Evolutionary conservation across 225 moss, liverwort and hornwort species (phyloP), one percentile per base, ranked within the genome.

Genomic region (Antitrichia curtipendula): DNA sequence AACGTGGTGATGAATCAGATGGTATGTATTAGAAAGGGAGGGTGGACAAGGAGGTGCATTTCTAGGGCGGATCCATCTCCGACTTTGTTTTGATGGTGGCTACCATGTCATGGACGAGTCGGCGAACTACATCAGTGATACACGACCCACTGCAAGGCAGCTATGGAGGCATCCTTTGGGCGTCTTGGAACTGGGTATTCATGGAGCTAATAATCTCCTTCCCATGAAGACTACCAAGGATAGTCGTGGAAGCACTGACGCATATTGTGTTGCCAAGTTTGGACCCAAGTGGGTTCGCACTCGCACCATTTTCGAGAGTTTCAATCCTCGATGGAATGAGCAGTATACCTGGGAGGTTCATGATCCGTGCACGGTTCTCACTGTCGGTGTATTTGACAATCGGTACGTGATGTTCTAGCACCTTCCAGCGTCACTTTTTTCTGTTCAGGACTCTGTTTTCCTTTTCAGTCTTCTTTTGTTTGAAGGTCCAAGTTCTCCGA

Each of bases 341-440:
- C 98, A 98, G 86, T 98, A 97, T 56, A 98, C 97, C 24, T 98
- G 98, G 98, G 98, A 98, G 84, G 93, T 97, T 68, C 92, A 97
- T 38, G 98, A 98, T 82, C 97, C 97, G 5, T 98, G 98, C 86
- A 98, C 98, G 2, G 98, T 98, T n/a, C 89, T 98, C 23, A 98
- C 98, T 16, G 97, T 98, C 10, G 95, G 97, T 59, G 98, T 98
- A 9, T 98, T 95, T 29, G 98, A 98, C 60, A 98, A 98, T 71
- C 91, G 97, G 98, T 97, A 93, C 65, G 50, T 65, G 61, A 52
- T 41, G 25, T 50, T 49, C 85, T 75, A 17, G 38, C 41, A 62
- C 70, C 58, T 54, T 41, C 21, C 66, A n/a, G 54, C 56, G 25
- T 54, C 56, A 64, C 41, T 57, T 77, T 53, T 32, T 24, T 52